Evolutionary conservation across 768 basidiomycete genomes (phyloP).

Genomic region (Tricholomella constricta): DNA sequence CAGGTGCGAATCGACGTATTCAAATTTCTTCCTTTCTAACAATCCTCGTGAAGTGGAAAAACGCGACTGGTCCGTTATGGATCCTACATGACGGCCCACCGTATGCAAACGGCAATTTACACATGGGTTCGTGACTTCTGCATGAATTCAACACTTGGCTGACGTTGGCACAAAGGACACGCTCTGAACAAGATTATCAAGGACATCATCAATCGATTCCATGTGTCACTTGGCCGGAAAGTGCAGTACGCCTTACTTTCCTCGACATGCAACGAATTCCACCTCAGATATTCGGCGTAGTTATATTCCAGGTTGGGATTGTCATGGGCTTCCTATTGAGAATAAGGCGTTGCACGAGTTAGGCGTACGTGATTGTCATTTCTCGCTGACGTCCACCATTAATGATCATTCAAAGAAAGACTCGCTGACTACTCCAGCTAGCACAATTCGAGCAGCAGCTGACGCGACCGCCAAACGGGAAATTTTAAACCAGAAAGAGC

Average conservation of each 20-base stretch:
- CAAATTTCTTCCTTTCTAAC: background rate
- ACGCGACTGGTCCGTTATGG: slow-evolving; percentile 68
- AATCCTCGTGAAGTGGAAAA: slow-evolving; percentile 51
- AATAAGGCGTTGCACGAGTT: slow-evolving; percentile 86
- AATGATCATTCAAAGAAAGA: slow-evolving; percentile 46
- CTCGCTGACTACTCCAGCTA: slow-evolving; percentile 54
- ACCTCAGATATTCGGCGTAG: slow-evolving; percentile 40
- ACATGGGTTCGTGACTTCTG: slow-evolving; percentile 69
- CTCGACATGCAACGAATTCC: background rate
- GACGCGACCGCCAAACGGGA: slow-evolving; percentile 71
- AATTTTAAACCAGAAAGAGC: slow-evolving; percentile 71
- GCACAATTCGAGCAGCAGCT: slow-evolving; percentile 70
- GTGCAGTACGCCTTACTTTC: slow-evolving; percentile 69
- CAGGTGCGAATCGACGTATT: slow-evolving; percentile 49
- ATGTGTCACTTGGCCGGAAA: slow-evolving; percentile 72
- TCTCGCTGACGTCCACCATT: background rate
- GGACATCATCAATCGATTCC: slow-evolving; percentile 91
- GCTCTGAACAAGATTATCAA: slow-evolving; percentile 96
- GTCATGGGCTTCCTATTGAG: slow-evolving; percentile 96
- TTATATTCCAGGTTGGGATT: slow-evolving; percentile 97
- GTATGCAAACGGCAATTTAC: slow-evolving; percentile 94
- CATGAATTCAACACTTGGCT: background rate
- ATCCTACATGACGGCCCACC: slow-evolving; percentile 96
- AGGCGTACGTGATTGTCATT: slow-evolving; percentile 44
- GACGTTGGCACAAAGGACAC: slow-evolving; percentile 60